Evolutionary conservation across 257 asterid species (phyloP), one percentile per base, ranked within the genome.

Genomic region (Solanum rostratum): DNA sequence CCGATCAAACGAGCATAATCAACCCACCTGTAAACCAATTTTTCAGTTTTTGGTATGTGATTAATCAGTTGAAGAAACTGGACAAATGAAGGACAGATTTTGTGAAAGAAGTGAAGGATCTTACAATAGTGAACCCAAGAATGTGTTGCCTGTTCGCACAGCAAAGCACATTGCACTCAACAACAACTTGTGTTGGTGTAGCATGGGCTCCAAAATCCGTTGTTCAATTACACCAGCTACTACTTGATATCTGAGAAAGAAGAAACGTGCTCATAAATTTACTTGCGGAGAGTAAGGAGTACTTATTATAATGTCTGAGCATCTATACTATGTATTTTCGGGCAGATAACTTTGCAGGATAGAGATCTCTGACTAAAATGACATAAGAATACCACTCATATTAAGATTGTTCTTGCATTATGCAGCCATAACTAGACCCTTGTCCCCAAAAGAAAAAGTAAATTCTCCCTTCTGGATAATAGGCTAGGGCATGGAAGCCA

Each of bases 71-170:
- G 8, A 65, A 65, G 71, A 33, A 30, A 39, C 39, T 29, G 24
- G 52, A 43, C 57, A 19, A 24, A 46, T 33, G 60, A 37, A 43
- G 13, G 6, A 46, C 33, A 30, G 22, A 66, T 49, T 76, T 76
- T 9, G 18, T 16, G 10, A 18, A 71, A 50, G 62, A 80, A 84
- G 69, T 29, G 84, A 87, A 52, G 83, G 85, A 85, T 82, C 99
- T 94, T 88, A 93, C 99, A 93, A 82, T 86, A 93, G 83, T 57
- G 99, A 94, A 85, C 98, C 98, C 90, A 93, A 87, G 88, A 84
- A 93, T 37, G 99, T 96, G 93, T 96, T 94, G 87, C 98, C 97
- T 69, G 98, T 96, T 87, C 99, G 92, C 82, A 96, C 97, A 73
- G 99, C 98, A 84, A 94, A 96, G 95, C 98, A 96, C 37, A 94